phyloP scores from a whole-genome alignment of 352 stramenopile species.

The Albugo candida region DNA sequence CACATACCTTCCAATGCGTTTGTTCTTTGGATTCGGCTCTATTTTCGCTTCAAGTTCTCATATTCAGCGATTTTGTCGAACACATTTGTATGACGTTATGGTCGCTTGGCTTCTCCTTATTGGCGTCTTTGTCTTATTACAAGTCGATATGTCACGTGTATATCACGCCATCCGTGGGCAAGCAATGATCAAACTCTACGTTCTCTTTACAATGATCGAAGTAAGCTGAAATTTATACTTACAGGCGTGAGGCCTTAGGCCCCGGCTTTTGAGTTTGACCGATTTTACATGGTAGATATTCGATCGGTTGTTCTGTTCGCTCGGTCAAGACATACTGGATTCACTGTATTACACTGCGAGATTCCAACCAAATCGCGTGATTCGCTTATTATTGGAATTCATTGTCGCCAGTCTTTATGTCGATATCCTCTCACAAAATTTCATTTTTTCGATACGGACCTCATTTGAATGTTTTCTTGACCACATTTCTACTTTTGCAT shows the following conservation, averaged over 20 bases:
- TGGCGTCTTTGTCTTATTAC: constrained; percentile 45
- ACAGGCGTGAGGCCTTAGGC: not conserved
- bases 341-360: constrained; percentile 82
- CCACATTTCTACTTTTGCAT: constrained; percentile 54
- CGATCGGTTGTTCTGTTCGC: constrained; percentile 89
- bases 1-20: constrained; percentile 87
- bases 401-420: constrained; percentile 56
- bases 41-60: not conserved
- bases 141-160: constrained; percentile 91
- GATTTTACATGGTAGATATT: constrained; percentile 56
- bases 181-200: constrained; percentile 97
- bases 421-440: constrained; percentile 18
- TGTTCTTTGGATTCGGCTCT: constrained; percentile 64
- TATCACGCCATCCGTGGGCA: constrained; percentile 98
- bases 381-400: constrained; percentile 62
- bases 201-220: constrained; percentile 96
- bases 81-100: constrained; percentile 85
- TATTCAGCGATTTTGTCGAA: constrained; percentile 31
- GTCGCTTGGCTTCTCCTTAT: constrained; percentile 68
- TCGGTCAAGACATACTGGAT: constrained; percentile 95
- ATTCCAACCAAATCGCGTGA: constrained; percentile 49
- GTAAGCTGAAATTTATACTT: constrained; percentile 3
- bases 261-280: not conserved
- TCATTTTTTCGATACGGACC: constrained; percentile 2
- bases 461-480: constrained; percentile 15